Base-by-base conservation (phyloP, 306 rosid species). In the Vicia villosa region DNA sequence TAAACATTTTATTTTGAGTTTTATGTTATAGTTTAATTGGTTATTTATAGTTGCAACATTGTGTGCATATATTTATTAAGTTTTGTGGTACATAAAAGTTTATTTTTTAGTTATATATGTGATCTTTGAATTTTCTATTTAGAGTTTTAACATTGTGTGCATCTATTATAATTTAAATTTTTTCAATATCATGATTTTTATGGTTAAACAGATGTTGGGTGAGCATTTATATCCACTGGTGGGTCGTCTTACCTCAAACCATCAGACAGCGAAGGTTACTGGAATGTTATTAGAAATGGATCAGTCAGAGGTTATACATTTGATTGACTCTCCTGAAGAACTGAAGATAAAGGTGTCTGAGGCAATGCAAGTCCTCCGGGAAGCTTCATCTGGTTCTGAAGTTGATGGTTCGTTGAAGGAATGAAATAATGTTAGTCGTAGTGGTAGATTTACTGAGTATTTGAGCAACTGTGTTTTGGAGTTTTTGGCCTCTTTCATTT, bases 281-380 rank as follows among this genome's bases (percentile, higher is more conserved):
- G 91, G 96, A 49, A 88, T 90, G 96, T 62, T 88, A 71, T 82
- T 92, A 66, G 98, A 92, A 80, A 90, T 92, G 98, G 98, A 92
- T 45, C 91, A 86, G 67, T 80, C 98, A 0, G 96, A 92, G 84
- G 96, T 92, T 32, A 85, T 92, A 50, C 96, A 92, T 83, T 96
- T 89, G 60, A 85, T 92, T 1, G 96, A 92, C 74, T 81, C 96
- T 19, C 96, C 96, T 0, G 96, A 90, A 19, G 98, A 83, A 60
- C 61, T 90, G 68, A 89, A 92, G 80, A 75, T 41, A 52, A 89
- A 92, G 78, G 95, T 89, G 66, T 85, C 91, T 0, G 96, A 92
- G 80, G 96, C 96, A 22, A 84, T 89, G 91, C 87, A 86, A 28
- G 96, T 86, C 65, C 88, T 92, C 8, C 81, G 5, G 22, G 84